A percentile compares a stretch with the other conserved stretches of the same genome.
Conservation (phyloP, 2,329 filamentous ascomycete genomes). For the Camptophora hylomeconis region DNA sequence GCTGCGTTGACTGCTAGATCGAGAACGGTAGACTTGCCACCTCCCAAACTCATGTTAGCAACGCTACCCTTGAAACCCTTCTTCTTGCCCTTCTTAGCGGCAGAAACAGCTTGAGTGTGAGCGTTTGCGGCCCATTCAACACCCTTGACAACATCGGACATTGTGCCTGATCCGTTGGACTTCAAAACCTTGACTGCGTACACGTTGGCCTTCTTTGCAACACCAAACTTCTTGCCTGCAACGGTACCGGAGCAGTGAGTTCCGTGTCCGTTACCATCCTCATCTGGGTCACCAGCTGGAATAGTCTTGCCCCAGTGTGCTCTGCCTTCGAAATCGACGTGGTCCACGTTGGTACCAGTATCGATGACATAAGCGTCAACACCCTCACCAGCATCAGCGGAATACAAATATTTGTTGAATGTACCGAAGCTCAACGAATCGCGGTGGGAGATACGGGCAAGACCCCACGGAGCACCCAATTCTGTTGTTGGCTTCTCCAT, state of each 20-base stretch:
- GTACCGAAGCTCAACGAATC: slow-evolving; percentile 73
- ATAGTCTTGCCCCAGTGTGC: slow-evolving; percentile 97
- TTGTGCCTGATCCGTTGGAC: slow-evolving; percentile 93
- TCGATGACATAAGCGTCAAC: slow-evolving; percentile 98
- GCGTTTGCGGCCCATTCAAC: slow-evolving; percentile 83
- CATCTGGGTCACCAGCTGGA: slow-evolving; percentile 63
- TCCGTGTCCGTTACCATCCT: slow-evolving; percentile 94
- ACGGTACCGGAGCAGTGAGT: slow-evolving; percentile 99
- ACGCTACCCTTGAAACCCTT: slow-evolving; percentile 98
- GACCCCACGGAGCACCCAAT: slow-evolving; percentile 95
- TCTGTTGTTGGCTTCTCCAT: slow-evolving; percentile 54
- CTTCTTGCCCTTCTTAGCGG: slow-evolving; percentile 72
- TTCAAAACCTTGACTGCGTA: slow-evolving; percentile 97
- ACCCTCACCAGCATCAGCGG: slow-evolving; percentile 80
- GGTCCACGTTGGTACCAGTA: slow-evolving; percentile 84
- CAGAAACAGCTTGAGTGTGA: slow-evolving; percentile 63
- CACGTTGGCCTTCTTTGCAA: slow-evolving; percentile 95
- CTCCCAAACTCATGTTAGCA: slow-evolving; percentile 98
- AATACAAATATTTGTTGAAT: slow-evolving; percentile 60
- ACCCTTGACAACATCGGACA: slow-evolving; percentile 97
- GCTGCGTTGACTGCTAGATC: slow-evolving; percentile 90
- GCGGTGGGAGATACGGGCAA: slow-evolving; percentile 95
- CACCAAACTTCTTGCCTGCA: slow-evolving; percentile 96
- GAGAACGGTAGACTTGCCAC: slow-evolving; percentile 86
- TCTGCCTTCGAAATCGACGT: slow-evolving; percentile 95